Conservation (phyloP, 2,329 filamentous ascomycete species). For the Claviceps sp. region DNA sequence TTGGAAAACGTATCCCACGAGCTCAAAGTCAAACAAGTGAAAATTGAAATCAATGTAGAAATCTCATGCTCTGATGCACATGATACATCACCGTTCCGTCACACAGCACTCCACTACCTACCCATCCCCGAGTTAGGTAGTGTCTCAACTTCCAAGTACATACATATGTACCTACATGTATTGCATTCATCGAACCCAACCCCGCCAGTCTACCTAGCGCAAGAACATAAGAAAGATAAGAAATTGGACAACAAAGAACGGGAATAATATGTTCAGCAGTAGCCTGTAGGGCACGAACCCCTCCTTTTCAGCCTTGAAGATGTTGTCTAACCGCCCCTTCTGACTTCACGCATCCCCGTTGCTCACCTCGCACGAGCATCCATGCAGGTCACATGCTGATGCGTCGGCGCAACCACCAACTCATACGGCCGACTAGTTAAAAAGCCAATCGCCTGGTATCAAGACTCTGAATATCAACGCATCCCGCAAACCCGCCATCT, state of each 20-base stretch:
- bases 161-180: neutral
- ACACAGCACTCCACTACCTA: conserved; percentile 8
- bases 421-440: neutral
- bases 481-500: neutral
- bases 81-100: conserved; percentile 7
- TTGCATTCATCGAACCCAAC: conserved; percentile 10
- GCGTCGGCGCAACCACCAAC: neutral
- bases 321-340: neutral
- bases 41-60: too few species aligned
- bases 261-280: conserved; percentile 6
- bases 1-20: too few species aligned
- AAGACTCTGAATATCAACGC: too few species aligned
- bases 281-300: conserved; percentile 7
- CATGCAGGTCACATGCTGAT: neutral
- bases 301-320: neutral
- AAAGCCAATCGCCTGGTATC: too few species aligned
- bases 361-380: neutral
- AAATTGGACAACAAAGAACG: conserved; percentile 8
- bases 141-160: neutral
- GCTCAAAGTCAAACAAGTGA: too few species aligned
- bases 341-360: neutral
- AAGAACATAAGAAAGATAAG: conserved; percentile 5
- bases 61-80: conserved; percentile 1
- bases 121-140: conserved; percentile 9
- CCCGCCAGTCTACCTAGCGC: conserved; percentile 16